Conservation (phyloP, 1,284 basidiomycete genomes). For the Ustilago cynodontis region DNA sequence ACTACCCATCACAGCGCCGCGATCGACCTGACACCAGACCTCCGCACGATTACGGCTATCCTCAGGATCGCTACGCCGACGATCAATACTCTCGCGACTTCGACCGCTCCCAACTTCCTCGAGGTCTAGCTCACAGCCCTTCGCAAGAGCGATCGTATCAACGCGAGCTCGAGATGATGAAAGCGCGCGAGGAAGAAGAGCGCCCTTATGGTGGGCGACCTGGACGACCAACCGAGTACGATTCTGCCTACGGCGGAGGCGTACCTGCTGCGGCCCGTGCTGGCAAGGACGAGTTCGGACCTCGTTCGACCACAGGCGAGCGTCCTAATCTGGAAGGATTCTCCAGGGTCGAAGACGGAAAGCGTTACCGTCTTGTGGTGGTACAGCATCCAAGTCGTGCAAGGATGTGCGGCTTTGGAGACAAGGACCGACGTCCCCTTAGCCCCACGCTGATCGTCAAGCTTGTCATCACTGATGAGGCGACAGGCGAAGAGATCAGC, state of each 20-base stretch:
- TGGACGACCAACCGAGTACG: constrained; percentile 15
- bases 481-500: constrained; percentile 53
- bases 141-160: constrained; percentile 35
- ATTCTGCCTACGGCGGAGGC: constrained; percentile 19
- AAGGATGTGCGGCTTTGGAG: constrained; percentile 65
- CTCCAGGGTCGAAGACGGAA: constrained; percentile 43
- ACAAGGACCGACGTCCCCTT: constrained; percentile 64
- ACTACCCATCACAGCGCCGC: constrained; percentile 26
- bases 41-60: constrained; percentile 9
- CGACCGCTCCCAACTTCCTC: constrained; percentile 5
- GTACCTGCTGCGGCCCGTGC: constrained; percentile 12
- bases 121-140: constrained; percentile 7
- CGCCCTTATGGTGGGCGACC: constrained; percentile 20
- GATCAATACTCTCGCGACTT: constrained; percentile 21
- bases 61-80: constrained; percentile 18
- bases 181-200: constrained; percentile 43
- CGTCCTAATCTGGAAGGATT: constrained; percentile 40
- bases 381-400: constrained; percentile 62
- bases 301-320: constrained; percentile 17
- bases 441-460: constrained; percentile 64
- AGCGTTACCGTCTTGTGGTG: constrained; percentile 54
- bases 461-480: constrained; percentile 59
- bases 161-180: constrained; percentile 49
- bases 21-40: constrained; percentile 15
- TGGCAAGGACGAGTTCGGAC: constrained; percentile 29